A percentile compares a stretch with the other conserved stretches of the same genome.
phyloP scores from a whole-genome alignment of 2,329 filamentous ascomycete species.

The Pleurostoma richardsiae region DNA sequence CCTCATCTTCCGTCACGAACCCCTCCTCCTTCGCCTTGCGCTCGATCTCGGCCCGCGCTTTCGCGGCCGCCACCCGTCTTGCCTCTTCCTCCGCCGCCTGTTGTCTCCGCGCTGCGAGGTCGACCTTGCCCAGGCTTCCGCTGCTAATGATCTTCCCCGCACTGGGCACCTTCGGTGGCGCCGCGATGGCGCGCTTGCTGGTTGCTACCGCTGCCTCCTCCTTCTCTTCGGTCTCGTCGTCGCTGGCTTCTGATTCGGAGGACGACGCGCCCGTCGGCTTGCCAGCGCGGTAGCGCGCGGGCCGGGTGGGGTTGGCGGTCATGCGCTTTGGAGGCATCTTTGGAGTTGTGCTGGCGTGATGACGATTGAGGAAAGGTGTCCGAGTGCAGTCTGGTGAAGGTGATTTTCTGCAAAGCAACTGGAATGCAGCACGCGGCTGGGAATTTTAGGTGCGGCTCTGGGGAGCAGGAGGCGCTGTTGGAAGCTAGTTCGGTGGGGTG shows the following conservation, averaged over 20 bases:
- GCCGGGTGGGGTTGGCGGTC: conserved; percentile 83
- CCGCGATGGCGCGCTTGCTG: conserved; percentile 32
- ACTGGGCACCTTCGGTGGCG: conserved; percentile 52
- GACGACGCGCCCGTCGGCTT: conserved; percentile 59
- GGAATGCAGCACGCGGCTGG: no score
- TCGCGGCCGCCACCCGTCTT: conserved; percentile 40
- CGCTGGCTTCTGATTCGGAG: conserved; percentile 45
- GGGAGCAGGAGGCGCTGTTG: no score
- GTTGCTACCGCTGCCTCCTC: conserved; percentile 13
- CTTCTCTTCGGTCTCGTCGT: conserved; percentile 29
- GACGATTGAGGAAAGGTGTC: no score
- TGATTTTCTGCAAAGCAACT: no score
- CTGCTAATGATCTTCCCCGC: conserved; percentile 52
- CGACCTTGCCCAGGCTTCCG: conserved; percentile 36
- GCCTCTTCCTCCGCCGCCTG: conserved; percentile 41
- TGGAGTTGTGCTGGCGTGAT: no score
- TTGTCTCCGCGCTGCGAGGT: conserved; percentile 42
- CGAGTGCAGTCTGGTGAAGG: no score
- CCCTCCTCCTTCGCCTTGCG: conserved; percentile 52
- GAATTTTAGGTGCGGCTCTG: no score
- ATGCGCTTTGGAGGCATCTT: conserved; percentile 73
- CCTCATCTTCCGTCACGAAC: conserved; percentile 55
- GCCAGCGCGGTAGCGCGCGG: conserved; percentile 79
- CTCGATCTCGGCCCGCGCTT: conserved; percentile 34
- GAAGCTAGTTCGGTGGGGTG: no score